Evolutionary conservation across 768 basidiomycete genomes (phyloP), one percentile per base, ranked within the genome.

Genomic region (Psilocybe cyanescens): DNA sequence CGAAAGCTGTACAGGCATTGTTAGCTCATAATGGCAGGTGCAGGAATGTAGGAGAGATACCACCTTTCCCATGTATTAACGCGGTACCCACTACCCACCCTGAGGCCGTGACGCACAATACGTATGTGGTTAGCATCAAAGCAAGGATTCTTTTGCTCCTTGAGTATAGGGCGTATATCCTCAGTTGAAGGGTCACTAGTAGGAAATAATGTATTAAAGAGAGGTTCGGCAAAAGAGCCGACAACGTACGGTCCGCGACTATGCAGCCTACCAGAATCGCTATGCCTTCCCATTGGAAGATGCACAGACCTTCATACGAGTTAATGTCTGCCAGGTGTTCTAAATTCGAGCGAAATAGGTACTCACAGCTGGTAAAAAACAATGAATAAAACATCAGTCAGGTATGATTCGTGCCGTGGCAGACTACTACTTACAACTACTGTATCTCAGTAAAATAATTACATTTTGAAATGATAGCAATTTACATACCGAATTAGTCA

Each of bases 161-260:
- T 24, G 24, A 24, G 24, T 24, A 55, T 4, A 55, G 11, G 9
- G 54, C 54, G 54, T 55, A 55, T 55, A 55, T 55, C 24, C 54
- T 31, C 5, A 55, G 3, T 44, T 55, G 54, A 44, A 55, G 54
- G 9, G 41, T 55, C 4, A 39, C 54, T 55, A 24, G 24, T 24
- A 24, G 24, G 17, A 8, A 54, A 35, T 3, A 54, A 33, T 3
- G n/a, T n/a, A 11, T 3, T 41, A 39, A 12, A 8, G 14, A 3
- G 4, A 2, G 53, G 28, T 12, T 14, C 7, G n/a, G 33, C 24
- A 17, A 39, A 16, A 6, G 11, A 8, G 6, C 3, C 7, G 2
- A 24, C 11, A 6, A 39, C 37, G 17, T 9, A 55, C 54, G 19
- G 24, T 55, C 54, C 2, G 54, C 54, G n/a, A 55, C 37, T 19